Conservation (phyloP, 2,329 filamentous ascomycete genomes). For the Colletotrichum sp. region DNA sequence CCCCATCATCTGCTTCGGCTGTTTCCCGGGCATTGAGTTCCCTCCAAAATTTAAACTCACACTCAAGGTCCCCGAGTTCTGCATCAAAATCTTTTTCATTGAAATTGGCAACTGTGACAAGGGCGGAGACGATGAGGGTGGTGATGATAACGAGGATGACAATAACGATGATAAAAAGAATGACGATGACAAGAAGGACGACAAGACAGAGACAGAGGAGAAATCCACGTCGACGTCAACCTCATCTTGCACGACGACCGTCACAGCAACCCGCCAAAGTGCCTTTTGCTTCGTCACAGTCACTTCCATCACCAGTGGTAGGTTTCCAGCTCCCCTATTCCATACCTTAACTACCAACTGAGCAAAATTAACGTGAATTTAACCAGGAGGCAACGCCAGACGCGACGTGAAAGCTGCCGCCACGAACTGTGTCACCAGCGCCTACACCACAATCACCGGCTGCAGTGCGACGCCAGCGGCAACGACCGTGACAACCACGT, state of each 20-base stretch:
- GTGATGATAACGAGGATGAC: not conserved
- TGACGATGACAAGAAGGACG: not conserved
- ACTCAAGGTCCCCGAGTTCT: not conserved
- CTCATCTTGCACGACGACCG: not conserved
- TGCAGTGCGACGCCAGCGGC: not conserved
- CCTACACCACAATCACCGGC: not conserved
- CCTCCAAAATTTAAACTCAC: not conserved
- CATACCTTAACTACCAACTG: not conserved
- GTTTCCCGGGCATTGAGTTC: not conserved
- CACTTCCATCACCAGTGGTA: not conserved
- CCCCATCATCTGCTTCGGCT: not conserved
- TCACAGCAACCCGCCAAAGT: not conserved
- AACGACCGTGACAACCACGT: not conserved
- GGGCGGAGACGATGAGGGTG: not conserved
- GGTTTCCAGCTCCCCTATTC: not conserved
- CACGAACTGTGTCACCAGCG: not conserved
- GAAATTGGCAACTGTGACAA: not conserved
- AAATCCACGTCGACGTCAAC: not conserved
- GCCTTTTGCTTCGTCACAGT: not conserved
- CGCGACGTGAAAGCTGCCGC: not conserved
- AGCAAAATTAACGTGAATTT: accelerated
- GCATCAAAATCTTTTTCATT: not conserved
- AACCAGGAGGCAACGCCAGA: not conserved
- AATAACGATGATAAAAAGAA: not conserved
- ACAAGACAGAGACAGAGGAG: not conserved